Evolutionary conservation across 352 stramenopile species (phyloP).

Genomic region (Globisporangium iwayamae): DNA sequence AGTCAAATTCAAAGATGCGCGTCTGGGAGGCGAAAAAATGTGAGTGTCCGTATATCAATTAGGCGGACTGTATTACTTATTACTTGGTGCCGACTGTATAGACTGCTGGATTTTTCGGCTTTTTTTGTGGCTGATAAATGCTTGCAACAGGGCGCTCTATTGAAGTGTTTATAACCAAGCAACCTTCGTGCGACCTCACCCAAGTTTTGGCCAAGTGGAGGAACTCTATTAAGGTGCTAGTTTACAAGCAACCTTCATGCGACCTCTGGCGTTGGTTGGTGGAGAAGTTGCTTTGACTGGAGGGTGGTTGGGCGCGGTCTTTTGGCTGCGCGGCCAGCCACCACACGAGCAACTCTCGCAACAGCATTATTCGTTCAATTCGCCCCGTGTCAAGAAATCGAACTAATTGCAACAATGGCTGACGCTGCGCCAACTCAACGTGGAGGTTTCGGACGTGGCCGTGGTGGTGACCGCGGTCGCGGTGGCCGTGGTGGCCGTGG

Average conservation of each 20-base stretch:
- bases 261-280: slow-evolving; percentile 37
- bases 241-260: slow-evolving; percentile 26
- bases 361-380: slow-evolving; percentile 80
- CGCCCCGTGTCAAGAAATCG: slow-evolving; percentile 52
- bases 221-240: slow-evolving; percentile 1
- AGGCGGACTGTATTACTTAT: no score
- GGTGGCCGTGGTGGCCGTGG: slow-evolving; percentile 84
- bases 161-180: neutral
- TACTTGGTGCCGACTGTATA: no score
- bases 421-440: slow-evolving; percentile 78
- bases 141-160: slow-evolving; percentile 4
- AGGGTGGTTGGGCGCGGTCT: neutral
- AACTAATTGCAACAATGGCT: slow-evolving; percentile 71
- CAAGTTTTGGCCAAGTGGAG: no score
- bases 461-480: slow-evolving; percentile 80
- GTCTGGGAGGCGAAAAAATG: no score
- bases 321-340: neutral
- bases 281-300: slow-evolving; percentile 14
- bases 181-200: no score
- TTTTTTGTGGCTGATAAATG: neutral
- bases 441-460: slow-evolving; percentile 91
- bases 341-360: no score
- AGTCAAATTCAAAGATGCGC: no score
- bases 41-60: no score
- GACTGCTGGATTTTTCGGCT: no score